These are phyloP conservation scores for Kluyveromyces wickerhamii DNA, from an alignment of 805 yeast species.

Conservation along the genomic window DNA sequence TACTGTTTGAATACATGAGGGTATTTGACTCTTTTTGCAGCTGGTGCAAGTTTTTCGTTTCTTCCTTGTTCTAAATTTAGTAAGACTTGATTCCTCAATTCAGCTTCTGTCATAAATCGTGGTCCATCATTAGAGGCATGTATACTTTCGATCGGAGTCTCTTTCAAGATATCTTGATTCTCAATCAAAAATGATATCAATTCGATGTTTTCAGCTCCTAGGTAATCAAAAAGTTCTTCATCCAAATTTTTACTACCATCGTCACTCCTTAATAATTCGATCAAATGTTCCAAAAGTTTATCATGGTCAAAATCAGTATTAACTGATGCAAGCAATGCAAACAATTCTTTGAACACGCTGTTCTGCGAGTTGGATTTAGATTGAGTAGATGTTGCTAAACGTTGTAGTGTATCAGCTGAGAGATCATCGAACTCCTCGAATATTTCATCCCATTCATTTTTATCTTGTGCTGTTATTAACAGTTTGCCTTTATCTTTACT, in stretches of 20 bases:
- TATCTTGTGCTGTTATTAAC: constrained; percentile 30
- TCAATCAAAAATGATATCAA: constrained; percentile 43
- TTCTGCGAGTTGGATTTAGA: not conserved
- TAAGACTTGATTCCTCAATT: constrained; percentile 45
- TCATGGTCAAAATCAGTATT: constrained; percentile 28
- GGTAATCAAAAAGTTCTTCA: constrained; percentile 61
- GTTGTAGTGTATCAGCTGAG: constrained; percentile 18
- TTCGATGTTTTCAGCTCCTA: constrained; percentile 85
- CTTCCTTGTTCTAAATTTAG: constrained; percentile 43
- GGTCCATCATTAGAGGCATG: constrained; percentile 16
- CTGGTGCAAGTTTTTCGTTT: constrained; percentile 42
- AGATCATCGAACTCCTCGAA: constrained; percentile 30
- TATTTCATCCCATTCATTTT: constrained; percentile 33
- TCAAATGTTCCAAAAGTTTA: constrained; percentile 25
- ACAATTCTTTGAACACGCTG: constrained; percentile 9
- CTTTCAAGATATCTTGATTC: constrained; percentile 8
- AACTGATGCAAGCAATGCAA: constrained; percentile 11
- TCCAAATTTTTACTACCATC: constrained; percentile 44
- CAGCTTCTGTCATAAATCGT: constrained; percentile 42
- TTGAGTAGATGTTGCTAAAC: not conserved
- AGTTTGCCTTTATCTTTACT: constrained; percentile 25
- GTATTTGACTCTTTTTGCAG: constrained; percentile 43
- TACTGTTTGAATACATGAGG: constrained; percentile 81
- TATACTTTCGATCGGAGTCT: not conserved
- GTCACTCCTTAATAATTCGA: constrained; percentile 21